Conservation (phyloP, 2,329 filamentous ascomycete species). For the Colletotrichum eleusines region DNA sequence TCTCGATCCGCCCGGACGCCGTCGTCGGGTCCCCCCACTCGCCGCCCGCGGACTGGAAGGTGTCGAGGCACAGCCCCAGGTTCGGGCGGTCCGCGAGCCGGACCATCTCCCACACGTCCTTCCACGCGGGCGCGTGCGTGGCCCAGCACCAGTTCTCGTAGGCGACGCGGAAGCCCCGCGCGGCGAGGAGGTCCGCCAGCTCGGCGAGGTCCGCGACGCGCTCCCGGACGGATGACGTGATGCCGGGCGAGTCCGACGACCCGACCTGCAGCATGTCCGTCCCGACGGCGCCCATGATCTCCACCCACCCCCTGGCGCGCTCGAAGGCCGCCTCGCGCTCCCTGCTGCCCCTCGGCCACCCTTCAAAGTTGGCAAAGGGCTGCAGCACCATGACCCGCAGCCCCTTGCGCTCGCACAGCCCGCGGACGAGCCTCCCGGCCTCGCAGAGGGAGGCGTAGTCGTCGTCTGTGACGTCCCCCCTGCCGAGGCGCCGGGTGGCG, state of each 20-base stretch:
- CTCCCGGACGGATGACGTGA: constrained; percentile 61
- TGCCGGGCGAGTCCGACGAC: constrained; percentile 72
- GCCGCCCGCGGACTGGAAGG: constrained; percentile 79
- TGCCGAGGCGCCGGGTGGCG: constrained; percentile 61
- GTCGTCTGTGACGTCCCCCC: constrained; percentile 62
- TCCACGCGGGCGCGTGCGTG: constrained; percentile 76
- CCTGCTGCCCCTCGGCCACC: constrained; percentile 71
- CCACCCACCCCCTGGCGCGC: constrained; percentile 74
- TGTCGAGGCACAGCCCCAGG: constrained; percentile 81
- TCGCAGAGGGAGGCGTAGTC: constrained; percentile 70
- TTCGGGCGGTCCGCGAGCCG: constrained; percentile 72
- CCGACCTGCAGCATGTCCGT: constrained; percentile 78
- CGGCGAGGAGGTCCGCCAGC: constrained; percentile 71
- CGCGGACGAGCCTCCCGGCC: constrained; percentile 66
- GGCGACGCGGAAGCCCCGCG: constrained; percentile 70
- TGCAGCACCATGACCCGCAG: constrained; percentile 79
- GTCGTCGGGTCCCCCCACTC: constrained; percentile 82
- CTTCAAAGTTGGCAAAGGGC: constrained; percentile 82
- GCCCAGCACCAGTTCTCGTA: constrained; percentile 91
- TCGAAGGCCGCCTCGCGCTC: constrained; percentile 73
- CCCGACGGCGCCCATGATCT: constrained; percentile 77
- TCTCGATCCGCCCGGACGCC: constrained; percentile 67
- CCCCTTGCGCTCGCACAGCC: constrained; percentile 64
- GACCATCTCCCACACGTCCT: constrained; percentile 77
- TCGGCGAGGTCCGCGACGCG: constrained; percentile 72